Percentiles rank a stretch among this genome's conserved stretches.
Conservation (phyloP, 768 basidiomycete species). For the Favolaschia claudopus region DNA sequence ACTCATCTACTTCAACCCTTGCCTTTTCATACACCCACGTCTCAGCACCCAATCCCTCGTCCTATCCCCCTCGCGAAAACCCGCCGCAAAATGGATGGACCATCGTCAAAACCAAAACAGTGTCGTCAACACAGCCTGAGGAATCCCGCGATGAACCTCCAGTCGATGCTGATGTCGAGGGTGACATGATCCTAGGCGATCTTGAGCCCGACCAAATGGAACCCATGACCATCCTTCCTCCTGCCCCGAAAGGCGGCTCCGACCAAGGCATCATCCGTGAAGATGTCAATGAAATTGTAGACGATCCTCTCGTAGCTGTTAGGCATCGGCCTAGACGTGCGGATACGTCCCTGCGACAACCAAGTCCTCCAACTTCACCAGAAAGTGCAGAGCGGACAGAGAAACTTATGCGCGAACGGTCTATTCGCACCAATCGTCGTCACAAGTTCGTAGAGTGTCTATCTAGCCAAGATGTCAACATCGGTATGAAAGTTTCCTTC, state of each 20-base stretch:
- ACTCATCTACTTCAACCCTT: conserved; percentile 71
- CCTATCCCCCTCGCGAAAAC: conserved; percentile 65
- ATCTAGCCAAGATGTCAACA: conserved; percentile 78
- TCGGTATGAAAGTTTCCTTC: conserved; percentile 63
- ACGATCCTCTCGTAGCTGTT: conserved; percentile 68
- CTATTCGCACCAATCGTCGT: conserved; percentile 79
- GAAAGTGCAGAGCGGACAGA: conserved; percentile 55
- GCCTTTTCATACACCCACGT: conserved; percentile 86
- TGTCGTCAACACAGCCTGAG: conserved; percentile 30
- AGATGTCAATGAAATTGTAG: conserved; percentile 79
- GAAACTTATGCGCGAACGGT: conserved; percentile 75
- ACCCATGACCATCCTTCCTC: conserved; percentile 27
- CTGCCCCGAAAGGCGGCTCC: conserved; percentile 50
- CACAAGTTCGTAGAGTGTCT: conserved; percentile 87
- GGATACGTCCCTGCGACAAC: conserved; percentile 40
- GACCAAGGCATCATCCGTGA: conserved; percentile 61
- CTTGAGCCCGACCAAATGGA: conserved; percentile 63
- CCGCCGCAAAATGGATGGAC: conserved; percentile 77
- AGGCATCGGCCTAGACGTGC: conserved; percentile 50
- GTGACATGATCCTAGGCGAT: conserved; percentile 80
- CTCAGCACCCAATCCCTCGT: conserved; percentile 74
- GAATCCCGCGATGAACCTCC: conserved; percentile 34
- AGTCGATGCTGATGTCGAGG: conserved; percentile 72
- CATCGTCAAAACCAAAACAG: conserved; percentile 59
- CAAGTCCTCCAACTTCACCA: conserved; percentile 33